Evolutionary conservation across 768 basidiomycete species (phyloP).

Genomic region (Kwoniella dendrophila): DNA sequence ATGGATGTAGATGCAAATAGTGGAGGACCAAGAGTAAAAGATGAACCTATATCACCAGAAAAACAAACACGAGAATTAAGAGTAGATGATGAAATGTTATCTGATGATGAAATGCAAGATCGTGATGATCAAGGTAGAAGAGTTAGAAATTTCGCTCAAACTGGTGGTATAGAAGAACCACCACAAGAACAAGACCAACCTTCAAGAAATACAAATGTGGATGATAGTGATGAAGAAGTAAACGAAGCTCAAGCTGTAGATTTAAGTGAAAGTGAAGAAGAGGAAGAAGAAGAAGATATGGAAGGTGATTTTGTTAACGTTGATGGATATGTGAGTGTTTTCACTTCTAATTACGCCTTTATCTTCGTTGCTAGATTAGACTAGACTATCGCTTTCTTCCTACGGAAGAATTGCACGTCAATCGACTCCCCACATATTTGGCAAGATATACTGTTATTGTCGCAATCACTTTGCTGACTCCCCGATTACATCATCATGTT

Average conservation of each 20-base stretch:
- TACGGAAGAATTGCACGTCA: neutral
- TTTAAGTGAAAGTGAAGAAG: conserved; percentile 52
- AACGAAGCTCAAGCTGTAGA: conserved; percentile 51
- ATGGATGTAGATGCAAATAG: conserved; percentile 27
- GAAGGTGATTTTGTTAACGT: conserved; percentile 44
- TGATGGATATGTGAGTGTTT: conserved; percentile 30
- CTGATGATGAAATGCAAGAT: conserved; percentile 47
- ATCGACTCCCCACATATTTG: neutral
- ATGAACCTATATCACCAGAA: conserved; percentile 46
- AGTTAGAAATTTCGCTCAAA: conserved; percentile 28
- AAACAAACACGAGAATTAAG: conserved; percentile 24
- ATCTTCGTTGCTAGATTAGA: neutral
- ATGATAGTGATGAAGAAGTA: conserved; percentile 39
- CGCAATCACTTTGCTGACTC: neutral
- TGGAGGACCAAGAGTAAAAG: conserved; percentile 25
- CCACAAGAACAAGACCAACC: neutral
- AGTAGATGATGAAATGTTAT: conserved; percentile 48
- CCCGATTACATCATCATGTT: neutral
- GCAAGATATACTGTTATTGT: neutral
- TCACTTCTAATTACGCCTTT: neutral
- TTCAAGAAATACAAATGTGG: neutral
- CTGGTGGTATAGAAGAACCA: conserved; percentile 28
- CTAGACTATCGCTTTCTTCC: too few species aligned
- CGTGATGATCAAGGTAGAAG: conserved; percentile 43
- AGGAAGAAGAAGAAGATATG: conserved; percentile 50